These are phyloP conservation scores for Jackrogersella minutella DNA, from an alignment of 495 filamentous ascomycete species.

Conservation along the genomic window DNA sequence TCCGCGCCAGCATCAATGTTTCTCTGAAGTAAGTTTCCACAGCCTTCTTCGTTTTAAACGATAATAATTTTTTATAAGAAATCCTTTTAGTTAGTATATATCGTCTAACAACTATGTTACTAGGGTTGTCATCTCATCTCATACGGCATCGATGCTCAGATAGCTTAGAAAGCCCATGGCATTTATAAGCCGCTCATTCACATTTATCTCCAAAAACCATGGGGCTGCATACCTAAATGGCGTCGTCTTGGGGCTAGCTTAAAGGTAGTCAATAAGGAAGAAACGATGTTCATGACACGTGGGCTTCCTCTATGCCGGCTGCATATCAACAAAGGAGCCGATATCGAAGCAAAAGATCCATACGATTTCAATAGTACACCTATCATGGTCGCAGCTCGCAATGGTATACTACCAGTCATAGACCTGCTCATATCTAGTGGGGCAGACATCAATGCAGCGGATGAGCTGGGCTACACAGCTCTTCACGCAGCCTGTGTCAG, in stretches of 20 bases:
- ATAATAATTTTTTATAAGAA: background rate
- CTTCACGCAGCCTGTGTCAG: constrained; percentile 9
- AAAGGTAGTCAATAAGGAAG: background rate
- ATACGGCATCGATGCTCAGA: constrained; percentile 4
- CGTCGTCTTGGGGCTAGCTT: background rate
- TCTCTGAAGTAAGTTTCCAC: background rate
- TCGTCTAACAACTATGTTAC: background rate
- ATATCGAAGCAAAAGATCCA: constrained; percentile 1
- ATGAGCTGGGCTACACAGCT: constrained; percentile 6
- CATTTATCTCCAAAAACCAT: background rate
- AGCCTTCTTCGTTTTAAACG: background rate
- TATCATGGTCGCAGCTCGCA: constrained; percentile 6
- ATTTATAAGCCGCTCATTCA: constrained; percentile 8
- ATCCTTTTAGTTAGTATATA: background rate
- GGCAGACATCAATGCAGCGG: constrained; percentile 10
- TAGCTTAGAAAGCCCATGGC: background rate
- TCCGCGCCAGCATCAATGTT: background rate
- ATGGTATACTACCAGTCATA: background rate
- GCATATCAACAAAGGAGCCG: background rate
- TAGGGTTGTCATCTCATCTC: constrained; percentile 9
- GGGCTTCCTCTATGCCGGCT: background rate
- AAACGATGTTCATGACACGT: background rate
- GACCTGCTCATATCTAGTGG: constrained; percentile 10
- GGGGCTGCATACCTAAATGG: background rate
- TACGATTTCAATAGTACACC: background rate